A percentile compares a stretch with the other conserved stretches of the same genome.
Evolutionary conservation across 2,329 filamentous ascomycete genomes (phyloP).

Genomic region (Geoglossum cookeanum): DNA sequence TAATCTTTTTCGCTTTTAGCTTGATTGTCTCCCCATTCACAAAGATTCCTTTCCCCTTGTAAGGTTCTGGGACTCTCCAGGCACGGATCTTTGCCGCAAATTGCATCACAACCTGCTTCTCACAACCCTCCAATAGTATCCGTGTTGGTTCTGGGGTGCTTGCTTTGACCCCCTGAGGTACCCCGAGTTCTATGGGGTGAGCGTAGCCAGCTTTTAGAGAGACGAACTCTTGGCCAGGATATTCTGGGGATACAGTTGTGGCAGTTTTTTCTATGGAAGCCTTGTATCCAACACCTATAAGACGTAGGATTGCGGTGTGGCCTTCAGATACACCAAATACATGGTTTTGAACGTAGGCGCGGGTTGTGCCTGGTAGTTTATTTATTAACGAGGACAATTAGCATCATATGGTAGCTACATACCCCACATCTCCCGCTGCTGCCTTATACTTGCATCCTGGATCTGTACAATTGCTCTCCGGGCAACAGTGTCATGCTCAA

Average conservation of each 20-base stretch:
- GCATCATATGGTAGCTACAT: constrained; percentile 14
- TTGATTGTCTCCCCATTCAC: constrained; percentile 95
- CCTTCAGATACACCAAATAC: constrained; percentile 91
- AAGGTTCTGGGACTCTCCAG: constrained; percentile 88
- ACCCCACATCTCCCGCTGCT: constrained; percentile 97
- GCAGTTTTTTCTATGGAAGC: constrained; percentile 66
- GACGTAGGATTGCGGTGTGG: constrained; percentile 76
- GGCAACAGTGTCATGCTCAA: constrained; percentile 45
- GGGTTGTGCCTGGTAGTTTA: constrained; percentile 50
- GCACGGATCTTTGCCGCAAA: constrained; percentile 76
- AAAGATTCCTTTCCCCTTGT: constrained; percentile 99
- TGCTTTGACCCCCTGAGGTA: constrained; percentile 68
- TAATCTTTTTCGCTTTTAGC: constrained; percentile 95
- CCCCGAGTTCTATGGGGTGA: constrained; percentile 77
- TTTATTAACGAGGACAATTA: constrained; percentile 3
- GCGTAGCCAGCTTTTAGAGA: constrained; percentile 92
- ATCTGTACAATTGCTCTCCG: constrained; percentile 51
- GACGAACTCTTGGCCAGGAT: constrained; percentile 70
- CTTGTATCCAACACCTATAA: constrained; percentile 91
- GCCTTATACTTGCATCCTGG: constrained; percentile 43
- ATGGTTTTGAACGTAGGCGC: constrained; percentile 77
- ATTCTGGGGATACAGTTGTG: constrained; percentile 45
- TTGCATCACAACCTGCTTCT: constrained; percentile 72
- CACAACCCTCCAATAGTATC: constrained; percentile 70
- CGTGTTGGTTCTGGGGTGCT: constrained; percentile 80